Evolutionary conservation across 176 grass and related monocot genomes (phyloP).

Genomic region (Elaeis guineensis): DNA sequence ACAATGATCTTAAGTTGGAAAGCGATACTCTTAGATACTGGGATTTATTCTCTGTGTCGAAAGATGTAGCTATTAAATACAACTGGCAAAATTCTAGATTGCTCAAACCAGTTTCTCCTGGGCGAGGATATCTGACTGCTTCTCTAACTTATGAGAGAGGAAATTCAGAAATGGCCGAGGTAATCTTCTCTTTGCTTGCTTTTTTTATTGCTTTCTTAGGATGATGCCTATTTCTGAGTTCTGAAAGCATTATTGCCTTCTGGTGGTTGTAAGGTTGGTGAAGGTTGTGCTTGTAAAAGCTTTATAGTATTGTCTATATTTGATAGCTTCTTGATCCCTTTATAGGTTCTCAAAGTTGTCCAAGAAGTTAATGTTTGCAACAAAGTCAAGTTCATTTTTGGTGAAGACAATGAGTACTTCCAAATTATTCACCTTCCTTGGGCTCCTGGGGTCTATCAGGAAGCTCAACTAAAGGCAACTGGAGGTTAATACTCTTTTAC

Average conservation of each 20-base stretch:
- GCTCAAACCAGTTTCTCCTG: slow-evolving; percentile 54
- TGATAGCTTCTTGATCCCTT: slow-evolving; percentile 31
- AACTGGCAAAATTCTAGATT: slow-evolving; percentile 58
- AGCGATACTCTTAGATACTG: slow-evolving; percentile 60
- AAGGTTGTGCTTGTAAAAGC: slow-evolving; percentile 1
- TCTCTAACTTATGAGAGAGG: slow-evolving; percentile 45
- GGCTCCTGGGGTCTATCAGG: slow-evolving; percentile 72
- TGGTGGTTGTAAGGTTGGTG: background rate
- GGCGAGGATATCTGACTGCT: slow-evolving; percentile 65
- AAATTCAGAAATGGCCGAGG: slow-evolving; percentile 49
- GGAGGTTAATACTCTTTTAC: slow-evolving; percentile 54
- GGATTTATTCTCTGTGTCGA: slow-evolving; percentile 38
- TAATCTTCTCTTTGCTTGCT: slow-evolving; percentile 26
- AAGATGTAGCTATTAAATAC: slow-evolving; percentile 27
- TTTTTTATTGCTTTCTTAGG: no score
- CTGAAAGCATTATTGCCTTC: no score
- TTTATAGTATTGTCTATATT: background rate
- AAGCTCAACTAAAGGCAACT: slow-evolving; percentile 58
- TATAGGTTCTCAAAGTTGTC: slow-evolving; percentile 62
- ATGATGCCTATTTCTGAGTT: no score
- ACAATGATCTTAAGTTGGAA: slow-evolving; percentile 66
- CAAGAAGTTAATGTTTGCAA: slow-evolving; percentile 90
- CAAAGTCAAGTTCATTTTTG: slow-evolving; percentile 75
- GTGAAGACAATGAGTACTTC: slow-evolving; percentile 33
- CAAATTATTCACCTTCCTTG: slow-evolving; percentile 65